These are phyloP conservation scores for Puccinia horiana DNA, from an alignment of 1,284 basidiomycete species.

Conservation along the genomic window DNA sequence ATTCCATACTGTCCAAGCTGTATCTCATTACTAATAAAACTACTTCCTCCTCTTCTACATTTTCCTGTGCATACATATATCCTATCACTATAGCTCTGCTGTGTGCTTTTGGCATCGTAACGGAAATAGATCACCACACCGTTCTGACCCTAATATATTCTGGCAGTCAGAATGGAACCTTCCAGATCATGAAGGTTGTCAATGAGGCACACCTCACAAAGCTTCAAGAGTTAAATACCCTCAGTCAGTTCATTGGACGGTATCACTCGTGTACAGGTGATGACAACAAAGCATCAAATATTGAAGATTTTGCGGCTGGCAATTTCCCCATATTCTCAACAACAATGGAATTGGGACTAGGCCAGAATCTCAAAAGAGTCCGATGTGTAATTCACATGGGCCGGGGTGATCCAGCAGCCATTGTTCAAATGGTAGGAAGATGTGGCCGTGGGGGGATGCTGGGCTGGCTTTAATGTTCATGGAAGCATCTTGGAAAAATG, in stretches of 20 bases:
- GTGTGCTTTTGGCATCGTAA: too few relatives aligned
- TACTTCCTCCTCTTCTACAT: too few relatives aligned
- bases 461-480: neutral
- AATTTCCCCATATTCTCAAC: neutral
- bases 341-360: constrained; percentile 19
- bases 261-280: neutral
- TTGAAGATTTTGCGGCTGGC: neutral
- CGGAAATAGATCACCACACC: too few relatives aligned
- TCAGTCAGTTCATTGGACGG: neutral
- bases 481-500: neutral
- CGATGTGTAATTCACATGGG: constrained; percentile 26
- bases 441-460: neutral
- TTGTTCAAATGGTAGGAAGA: constrained; percentile 14
- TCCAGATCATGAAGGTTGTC: constrained; percentile 9
- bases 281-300: neutral
- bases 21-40: too few relatives aligned
- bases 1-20: too few relatives aligned
- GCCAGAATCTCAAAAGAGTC: neutral
- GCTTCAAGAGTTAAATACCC: neutral
- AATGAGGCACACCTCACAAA: neutral
- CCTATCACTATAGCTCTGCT: too few relatives aligned
- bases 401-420: neutral
- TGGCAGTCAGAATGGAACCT: neutral
- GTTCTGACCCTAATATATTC: neutral
- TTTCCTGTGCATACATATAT: too few relatives aligned